phyloP scores from a whole-genome alignment of 352 stramenopile species.

The Phytophthora sansomeana region DNA sequence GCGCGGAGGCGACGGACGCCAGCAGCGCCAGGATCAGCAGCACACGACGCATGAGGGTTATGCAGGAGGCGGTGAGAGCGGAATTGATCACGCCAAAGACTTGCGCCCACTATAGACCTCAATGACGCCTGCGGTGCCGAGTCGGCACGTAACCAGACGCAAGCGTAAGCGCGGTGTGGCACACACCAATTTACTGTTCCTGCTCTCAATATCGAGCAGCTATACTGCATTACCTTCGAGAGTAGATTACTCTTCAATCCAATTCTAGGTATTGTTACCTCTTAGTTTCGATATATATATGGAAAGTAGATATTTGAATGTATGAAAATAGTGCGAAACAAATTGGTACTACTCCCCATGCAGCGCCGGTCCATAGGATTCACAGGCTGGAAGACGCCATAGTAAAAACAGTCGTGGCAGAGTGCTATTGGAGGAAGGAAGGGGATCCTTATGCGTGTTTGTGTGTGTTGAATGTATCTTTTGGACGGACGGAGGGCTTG shows the following conservation, averaged over 20 bases:
- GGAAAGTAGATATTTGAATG: no score
- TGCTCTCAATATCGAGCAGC: neutral
- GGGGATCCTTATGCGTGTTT: conserved; percentile 9
- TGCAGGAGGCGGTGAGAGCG: conserved; percentile 16
- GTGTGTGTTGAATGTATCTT: conserved; percentile 20
- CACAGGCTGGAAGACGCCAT: neutral
- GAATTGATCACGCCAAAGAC: conserved; percentile 17
- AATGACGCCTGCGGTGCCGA: conserved; percentile 26
- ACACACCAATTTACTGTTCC: conserved; percentile 3
- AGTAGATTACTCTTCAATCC: no score
- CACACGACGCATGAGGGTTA: conserved; percentile 29
- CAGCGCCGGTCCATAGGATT: conserved; percentile 25
- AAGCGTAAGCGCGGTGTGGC: conserved; percentile 30
- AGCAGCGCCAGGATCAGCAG: conserved; percentile 28
- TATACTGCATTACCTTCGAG: neutral
- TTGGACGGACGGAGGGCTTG: conserved; percentile 33
- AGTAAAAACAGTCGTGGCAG: conserved; percentile 17
- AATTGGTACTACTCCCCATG: conserved; percentile 1
- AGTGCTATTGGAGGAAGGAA: conserved; percentile 11
- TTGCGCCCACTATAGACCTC: conserved; percentile 28
- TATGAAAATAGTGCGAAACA: neutral
- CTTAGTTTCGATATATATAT: no score
- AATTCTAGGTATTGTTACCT: no score
- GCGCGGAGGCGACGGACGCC: conserved; percentile 25
- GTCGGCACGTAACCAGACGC: conserved; percentile 18